phyloP scores from a whole-genome alignment of 2,329 filamentous ascomycete genomes.

The Talaromyces pinophilus region DNA sequence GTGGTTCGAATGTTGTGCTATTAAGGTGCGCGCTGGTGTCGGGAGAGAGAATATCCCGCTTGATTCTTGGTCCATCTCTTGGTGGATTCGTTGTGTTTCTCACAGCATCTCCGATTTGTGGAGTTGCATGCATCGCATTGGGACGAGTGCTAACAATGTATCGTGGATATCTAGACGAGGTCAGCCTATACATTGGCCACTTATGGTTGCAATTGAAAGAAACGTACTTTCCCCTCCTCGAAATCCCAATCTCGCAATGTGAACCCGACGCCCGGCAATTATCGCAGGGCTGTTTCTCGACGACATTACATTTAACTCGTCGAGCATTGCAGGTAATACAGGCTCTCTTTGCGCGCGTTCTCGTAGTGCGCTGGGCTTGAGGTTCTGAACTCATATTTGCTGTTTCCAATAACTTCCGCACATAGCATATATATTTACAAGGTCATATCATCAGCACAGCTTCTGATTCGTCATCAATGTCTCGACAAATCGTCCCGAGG shows the following conservation, averaged over 20 bases:
- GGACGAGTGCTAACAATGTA: constrained; percentile 22
- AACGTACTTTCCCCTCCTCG: constrained; percentile 47
- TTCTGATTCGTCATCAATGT: constrained; percentile 1
- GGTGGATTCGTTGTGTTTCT: not conserved
- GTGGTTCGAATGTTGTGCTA: constrained; percentile 1
- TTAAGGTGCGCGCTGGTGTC: constrained; percentile 21
- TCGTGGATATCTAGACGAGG: constrained; percentile 25
- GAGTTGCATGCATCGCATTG: not conserved
- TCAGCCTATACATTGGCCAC: constrained; percentile 11
- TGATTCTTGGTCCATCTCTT: constrained; percentile 6
- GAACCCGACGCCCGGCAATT: constrained; percentile 44
- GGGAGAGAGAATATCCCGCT: constrained; percentile 20
- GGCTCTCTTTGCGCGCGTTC: constrained; percentile 45
- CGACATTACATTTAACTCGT: constrained; percentile 51
- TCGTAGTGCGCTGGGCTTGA: constrained; percentile 15
- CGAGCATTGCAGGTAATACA: constrained; percentile 50
- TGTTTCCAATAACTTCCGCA: not conserved
- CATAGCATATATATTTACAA: constrained; percentile 1
- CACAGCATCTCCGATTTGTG: not conserved
- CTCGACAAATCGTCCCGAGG: not conserved
- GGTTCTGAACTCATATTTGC: constrained; percentile 19
- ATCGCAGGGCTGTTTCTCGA: constrained; percentile 46
- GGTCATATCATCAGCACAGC: not conserved
- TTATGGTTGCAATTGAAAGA: not conserved
- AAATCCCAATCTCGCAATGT: constrained; percentile 46